A percentile compares a stretch with the other conserved stretches of the same genome.
phyloP scores from a whole-genome alignment of 495 filamentous ascomycete species.

The Aspergillus cavernicola region DNA sequence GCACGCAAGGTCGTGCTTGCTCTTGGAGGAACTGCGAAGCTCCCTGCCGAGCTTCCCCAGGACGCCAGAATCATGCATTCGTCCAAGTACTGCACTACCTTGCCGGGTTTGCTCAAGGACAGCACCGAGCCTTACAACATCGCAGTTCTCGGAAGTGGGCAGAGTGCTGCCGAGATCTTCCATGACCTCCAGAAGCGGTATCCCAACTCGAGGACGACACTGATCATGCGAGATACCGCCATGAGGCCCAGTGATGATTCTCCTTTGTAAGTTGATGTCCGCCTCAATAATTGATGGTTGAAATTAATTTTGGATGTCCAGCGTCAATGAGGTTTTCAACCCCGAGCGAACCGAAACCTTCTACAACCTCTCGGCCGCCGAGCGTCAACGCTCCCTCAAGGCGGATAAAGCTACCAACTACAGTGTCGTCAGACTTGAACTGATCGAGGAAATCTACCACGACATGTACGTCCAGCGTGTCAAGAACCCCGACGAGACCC shows the following conservation, averaged over 20 bases:
- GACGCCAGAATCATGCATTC: constrained; percentile 78
- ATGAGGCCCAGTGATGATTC: constrained; percentile 91
- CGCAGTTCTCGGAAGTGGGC: constrained; percentile 82
- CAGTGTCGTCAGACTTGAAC: constrained; percentile 79
- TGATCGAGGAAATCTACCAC: constrained; percentile 84
- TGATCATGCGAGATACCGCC: constrained; percentile 76
- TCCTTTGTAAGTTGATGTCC: constrained; percentile 73
- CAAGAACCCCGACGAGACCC: constrained; percentile 59
- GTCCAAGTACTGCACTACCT: constrained; percentile 70
- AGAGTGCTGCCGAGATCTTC: constrained; percentile 95
- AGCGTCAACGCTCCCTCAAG: constrained; percentile 58
- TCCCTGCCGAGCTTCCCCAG: constrained; percentile 64
- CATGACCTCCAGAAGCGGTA: constrained; percentile 80
- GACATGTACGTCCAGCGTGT: constrained; percentile 80
- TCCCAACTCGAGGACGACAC: constrained; percentile 68
- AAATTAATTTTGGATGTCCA: constrained; percentile 29
- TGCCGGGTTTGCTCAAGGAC: constrained; percentile 59
- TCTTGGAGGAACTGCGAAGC: constrained; percentile 72
- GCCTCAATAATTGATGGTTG: not conserved
- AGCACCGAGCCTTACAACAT: constrained; percentile 59
- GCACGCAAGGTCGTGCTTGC: constrained; percentile 85
- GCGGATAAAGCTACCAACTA: constrained; percentile 84
- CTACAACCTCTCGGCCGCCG: constrained; percentile 57
- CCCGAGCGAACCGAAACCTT: constrained; percentile 73
- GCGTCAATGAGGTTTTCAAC: constrained; percentile 96